These are phyloP conservation scores for Puccinia sorghi DNA, from an alignment of 1,284 basidiomycete species.

Conservation along the genomic window DNA sequence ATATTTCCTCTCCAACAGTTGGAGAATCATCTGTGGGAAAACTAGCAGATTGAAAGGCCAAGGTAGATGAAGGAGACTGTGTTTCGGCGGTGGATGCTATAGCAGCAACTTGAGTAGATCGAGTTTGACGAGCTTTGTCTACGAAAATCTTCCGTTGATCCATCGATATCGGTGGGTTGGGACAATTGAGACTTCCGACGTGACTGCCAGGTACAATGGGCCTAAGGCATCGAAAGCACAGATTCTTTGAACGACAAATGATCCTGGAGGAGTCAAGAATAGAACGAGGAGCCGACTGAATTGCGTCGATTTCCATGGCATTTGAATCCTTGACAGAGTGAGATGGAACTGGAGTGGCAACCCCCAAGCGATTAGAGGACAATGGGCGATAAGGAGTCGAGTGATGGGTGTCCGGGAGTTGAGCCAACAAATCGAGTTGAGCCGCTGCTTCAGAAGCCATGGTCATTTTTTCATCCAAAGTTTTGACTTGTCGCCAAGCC, in stretches of 20 bases:
- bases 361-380: not conserved
- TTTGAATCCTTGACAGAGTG: not conserved
- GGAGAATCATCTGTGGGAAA: not conserved
- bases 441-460: not conserved
- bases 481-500: not conserved
- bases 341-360: not conserved
- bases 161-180: not conserved
- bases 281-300: not conserved
- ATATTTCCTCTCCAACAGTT: not conserved
- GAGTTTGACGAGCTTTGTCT: too few relatives aligned
- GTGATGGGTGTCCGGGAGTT: not conserved
- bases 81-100: too few relatives aligned
- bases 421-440: not conserved
- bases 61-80: not conserved
- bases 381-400: not conserved
- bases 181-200: constrained; percentile 1
- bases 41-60: not conserved
- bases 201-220: not conserved
- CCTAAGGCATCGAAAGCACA: constrained; percentile 10
- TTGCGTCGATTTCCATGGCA: constrained; percentile 1
- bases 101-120: too few relatives aligned
- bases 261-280: not conserved
- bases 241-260: not conserved
- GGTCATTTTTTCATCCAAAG: not conserved
- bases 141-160: not conserved